Percentiles rank a stretch among this genome's conserved stretches.
phyloP scores from a whole-genome alignment of 2,329 filamentous ascomycete genomes.

The Verticillium longisporum region DNA sequence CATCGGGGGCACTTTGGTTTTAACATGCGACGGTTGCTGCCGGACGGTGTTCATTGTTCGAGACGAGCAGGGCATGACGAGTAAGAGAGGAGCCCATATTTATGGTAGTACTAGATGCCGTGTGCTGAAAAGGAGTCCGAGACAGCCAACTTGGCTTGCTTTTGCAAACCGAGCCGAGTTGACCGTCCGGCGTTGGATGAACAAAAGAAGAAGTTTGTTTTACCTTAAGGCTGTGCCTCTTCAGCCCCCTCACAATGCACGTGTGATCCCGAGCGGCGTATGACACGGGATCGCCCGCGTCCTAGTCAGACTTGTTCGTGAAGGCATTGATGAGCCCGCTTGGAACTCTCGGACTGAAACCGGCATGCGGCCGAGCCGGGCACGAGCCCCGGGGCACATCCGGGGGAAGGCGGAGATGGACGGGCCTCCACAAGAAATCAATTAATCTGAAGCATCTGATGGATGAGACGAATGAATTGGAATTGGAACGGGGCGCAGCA shows the following conservation, averaged over 20 bases:
- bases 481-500: slow-evolving; percentile 6
- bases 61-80: too few relatives aligned
- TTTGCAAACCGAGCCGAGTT: not conserved
- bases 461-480: slow-evolving; percentile 6
- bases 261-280: not conserved
- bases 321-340: not conserved
- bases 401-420: not conserved
- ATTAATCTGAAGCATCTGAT: slow-evolving; percentile 11
- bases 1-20: not conserved
- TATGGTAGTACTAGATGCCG: not conserved
- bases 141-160: not conserved
- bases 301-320: not conserved
- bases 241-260: not conserved
- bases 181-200: not conserved
- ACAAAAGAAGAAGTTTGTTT: not conserved
- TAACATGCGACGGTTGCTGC: not conserved
- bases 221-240: not conserved
- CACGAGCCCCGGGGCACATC: not conserved
- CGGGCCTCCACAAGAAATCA: slow-evolving; percentile 5
- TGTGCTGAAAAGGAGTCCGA: not conserved
- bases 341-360: slow-evolving; percentile 4
- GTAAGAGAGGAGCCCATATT: not conserved
- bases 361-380: not conserved
- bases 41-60: not conserved
- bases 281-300: not conserved